Percentiles rank a stretch among this genome's conserved stretches.
Conservation (phyloP, 1,139 yeast species). For the Blastobotrys aristatus region DNA sequence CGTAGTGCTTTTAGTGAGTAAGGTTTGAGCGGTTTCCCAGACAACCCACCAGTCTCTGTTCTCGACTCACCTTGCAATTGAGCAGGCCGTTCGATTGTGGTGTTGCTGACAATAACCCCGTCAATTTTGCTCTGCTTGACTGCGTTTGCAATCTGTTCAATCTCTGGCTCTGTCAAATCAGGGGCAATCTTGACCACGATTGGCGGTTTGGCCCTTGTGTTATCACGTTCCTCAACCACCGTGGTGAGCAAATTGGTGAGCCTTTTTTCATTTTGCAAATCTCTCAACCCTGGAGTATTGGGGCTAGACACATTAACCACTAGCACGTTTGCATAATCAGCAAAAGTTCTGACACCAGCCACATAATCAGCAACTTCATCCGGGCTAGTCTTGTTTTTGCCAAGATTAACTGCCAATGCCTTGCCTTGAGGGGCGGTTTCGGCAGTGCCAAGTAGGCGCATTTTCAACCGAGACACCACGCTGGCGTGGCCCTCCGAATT, state of each 20-base stretch:
- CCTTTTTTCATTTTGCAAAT: constrained; percentile 72
- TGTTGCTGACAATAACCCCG: constrained; percentile 88
- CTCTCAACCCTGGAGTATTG: constrained; percentile 91
- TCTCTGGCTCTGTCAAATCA: constrained; percentile 76
- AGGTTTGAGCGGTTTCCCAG: constrained; percentile 90
- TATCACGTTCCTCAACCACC: constrained; percentile 37
- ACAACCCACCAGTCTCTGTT: constrained; percentile 76
- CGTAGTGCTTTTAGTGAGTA: constrained; percentile 65
- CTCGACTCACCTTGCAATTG: constrained; percentile 46
- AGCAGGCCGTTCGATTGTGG: constrained; percentile 78
- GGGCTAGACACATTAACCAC: constrained; percentile 95
- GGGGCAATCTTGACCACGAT: constrained; percentile 90
- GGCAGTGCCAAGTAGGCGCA: constrained; percentile 42
- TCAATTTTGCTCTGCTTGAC: constrained; percentile 76
- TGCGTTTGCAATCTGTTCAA: constrained; percentile 75
- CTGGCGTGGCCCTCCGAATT: constrained; percentile 83
- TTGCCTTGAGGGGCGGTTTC: constrained; percentile 56
- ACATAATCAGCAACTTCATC: constrained; percentile 85
- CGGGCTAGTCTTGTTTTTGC: constrained; percentile 78
- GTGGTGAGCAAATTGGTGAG: constrained; percentile 59
- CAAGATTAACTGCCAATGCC: constrained; percentile 76
- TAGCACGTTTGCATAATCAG: constrained; percentile 80
- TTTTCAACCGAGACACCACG: constrained; percentile 60
- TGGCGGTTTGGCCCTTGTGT: constrained; percentile 43
- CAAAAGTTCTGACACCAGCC: constrained; percentile 75